A percentile compares a stretch with the other conserved stretches of the same genome.
These are phyloP conservation scores for Sclerospora graminicola DNA, from an alignment of 352 stramenopile genomes.

Conservation along the genomic window DNA sequence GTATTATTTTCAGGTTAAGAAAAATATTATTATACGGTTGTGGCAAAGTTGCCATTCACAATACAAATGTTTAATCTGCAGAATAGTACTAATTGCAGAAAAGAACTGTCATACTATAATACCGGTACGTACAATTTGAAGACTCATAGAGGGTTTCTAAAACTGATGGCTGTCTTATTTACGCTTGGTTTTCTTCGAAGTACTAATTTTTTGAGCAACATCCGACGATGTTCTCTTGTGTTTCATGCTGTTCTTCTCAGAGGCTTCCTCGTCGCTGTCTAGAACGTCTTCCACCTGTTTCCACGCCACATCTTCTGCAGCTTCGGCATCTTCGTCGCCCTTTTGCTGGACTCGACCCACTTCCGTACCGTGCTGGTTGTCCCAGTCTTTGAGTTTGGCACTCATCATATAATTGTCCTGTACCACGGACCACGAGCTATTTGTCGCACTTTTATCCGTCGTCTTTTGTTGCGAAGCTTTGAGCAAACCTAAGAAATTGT, in stretches of 20 bases:
- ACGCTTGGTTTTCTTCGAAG: conserved; percentile 27
- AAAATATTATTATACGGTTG: no score
- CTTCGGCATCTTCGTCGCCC: conserved; percentile 52
- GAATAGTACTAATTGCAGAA: no score
- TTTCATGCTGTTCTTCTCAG: conserved; percentile 7
- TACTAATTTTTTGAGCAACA: conserved; percentile 3
- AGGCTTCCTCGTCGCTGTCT: conserved; percentile 38
- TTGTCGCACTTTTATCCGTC: conserved; percentile 11
- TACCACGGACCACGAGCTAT: conserved; percentile 72
- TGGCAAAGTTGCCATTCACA: no score
- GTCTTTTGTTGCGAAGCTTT: conserved; percentile 46
- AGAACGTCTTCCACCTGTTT: conserved; percentile 36
- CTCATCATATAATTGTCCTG: conserved; percentile 84
- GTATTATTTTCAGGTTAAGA: no score
- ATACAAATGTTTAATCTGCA: no score
- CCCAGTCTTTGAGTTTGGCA: conserved; percentile 81
- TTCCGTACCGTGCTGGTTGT: conserved; percentile 45
- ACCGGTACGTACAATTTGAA: no score
- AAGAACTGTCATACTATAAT: no score
- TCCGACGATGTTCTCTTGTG: conserved; percentile 20
- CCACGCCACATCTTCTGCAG: conserved; percentile 54
- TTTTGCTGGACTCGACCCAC: conserved; percentile 27
- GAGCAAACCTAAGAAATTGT: conserved; percentile 71
- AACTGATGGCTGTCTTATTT: conserved; percentile 12
- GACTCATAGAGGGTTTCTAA: no score